Evolutionary conservation across 192 early-diverging fungal species (phyloP).

Genomic region (Diversispora eburnea): DNA sequence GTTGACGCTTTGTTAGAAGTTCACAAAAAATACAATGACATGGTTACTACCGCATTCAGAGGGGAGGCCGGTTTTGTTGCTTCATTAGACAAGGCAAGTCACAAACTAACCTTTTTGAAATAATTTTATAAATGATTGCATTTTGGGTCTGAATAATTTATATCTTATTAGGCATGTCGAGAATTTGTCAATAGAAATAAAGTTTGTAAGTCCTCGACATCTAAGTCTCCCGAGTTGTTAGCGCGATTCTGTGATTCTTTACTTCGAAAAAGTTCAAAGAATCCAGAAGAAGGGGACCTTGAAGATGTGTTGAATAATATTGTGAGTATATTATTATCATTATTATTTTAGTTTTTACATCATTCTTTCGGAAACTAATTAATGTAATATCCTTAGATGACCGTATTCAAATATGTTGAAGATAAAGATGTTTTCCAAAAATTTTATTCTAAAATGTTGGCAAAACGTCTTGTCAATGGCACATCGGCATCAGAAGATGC

Average conservation of each 20-base stretch:
- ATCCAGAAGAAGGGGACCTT: conserved; percentile 67
- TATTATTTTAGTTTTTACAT: not conserved
- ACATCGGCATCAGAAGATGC: conserved; percentile 87
- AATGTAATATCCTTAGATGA: conserved; percentile 57
- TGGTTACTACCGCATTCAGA: conserved; percentile 75
- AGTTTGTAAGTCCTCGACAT: conserved; percentile 66
- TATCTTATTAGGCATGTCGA: conserved; percentile 55
- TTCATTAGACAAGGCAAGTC: conserved; percentile 75
- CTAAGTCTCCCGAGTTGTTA: conserved; percentile 81
- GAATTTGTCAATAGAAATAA: conserved; percentile 92
- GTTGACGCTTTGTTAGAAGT: conserved; percentile 83
- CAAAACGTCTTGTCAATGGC: conserved; percentile 87
- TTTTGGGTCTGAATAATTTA: not conserved
- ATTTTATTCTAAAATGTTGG: conserved; percentile 91
- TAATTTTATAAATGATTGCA: not conserved
- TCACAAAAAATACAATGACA: conserved; percentile 78
- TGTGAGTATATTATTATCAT: conserved; percentile 43
- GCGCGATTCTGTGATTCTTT: conserved; percentile 89
- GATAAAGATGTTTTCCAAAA: conserved; percentile 99
- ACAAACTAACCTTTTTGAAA: not conserved
- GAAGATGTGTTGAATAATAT: conserved; percentile 72
- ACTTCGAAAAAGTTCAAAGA: conserved; percentile 79
- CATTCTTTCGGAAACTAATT: not conserved
- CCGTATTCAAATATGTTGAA: conserved; percentile 92
- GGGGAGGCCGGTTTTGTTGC: conserved; percentile 85